Evolutionary conservation across 805 yeast species (phyloP), one percentile per base, ranked within the genome.

Genomic region (Metschnikowia peoriensis): DNA sequence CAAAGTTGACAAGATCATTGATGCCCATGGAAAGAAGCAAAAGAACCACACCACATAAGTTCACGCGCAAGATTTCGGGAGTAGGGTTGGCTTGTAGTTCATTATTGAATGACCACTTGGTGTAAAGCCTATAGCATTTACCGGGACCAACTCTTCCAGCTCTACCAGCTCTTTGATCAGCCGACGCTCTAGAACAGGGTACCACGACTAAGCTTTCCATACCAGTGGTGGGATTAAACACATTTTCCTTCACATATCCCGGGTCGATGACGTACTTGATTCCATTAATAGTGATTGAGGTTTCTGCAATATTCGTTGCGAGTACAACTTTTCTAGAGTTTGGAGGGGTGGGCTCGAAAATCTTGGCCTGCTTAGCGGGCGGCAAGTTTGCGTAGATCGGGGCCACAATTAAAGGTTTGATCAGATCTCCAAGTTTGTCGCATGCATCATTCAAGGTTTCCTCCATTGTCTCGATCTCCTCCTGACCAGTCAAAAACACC

Each of bases 301-400:
- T 75, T 50, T 75, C 79, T 0, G 79, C 99, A 59, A 94, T 94
- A 61, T 94, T 94, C 0, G 99, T 94, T 0, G 98, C 98, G 38
- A 94, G 70, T 0, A 94, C 96, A 16, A 93, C 92, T 65, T 94
- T 94, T 39, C 99, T 71, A 2, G 88, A 70, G 37, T 83, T 81
- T 1, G 77, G 75, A 0, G 97, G 97, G 0, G 97, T 89, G 2
- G 92, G 90, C 54, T 89, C 94, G 66, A 94, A 94, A 38, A 94
- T 91, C 51, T 76, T 76, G 32, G 81, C 75, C 65, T 94, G 99
- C 61, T 84, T 75, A 38, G 92, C 97, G 10, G 89, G 80, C 0
- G 98, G 97, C 44, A 94, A 71, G 56, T 90, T 91, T 1, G 98
- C 94, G 68, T 92, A 94, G 1, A 94, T 91, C 0, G 97, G 96